Base-by-base conservation (phyloP, 352 stramenopile genomes). In the Plasmopara muralis region DNA sequence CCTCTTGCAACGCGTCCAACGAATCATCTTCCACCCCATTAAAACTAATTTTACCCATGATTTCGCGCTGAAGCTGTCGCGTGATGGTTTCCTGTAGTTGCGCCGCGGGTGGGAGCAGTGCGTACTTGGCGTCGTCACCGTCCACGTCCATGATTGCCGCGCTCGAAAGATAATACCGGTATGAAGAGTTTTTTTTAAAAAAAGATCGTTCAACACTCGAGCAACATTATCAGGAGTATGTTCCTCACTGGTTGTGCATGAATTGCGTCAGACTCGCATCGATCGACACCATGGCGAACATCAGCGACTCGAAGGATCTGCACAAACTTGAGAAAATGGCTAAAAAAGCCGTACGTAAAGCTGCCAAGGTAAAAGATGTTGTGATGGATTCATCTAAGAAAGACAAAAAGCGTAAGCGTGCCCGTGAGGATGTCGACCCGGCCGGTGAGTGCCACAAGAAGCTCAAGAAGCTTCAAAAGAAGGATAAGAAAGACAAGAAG, bases 11-110 rank as follows among this genome's bases (percentile, higher is more conserved):
- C 31, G 38, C 46, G 35, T 48, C 16, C 31, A 15, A 30, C 13
- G 15, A 29, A 18, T 49, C 30, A 5, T 49, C 9, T n/a, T 53
- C 20, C n/a, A 33, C 1, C 7, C 20, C 16, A 15, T 51, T 3
- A 9, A 15, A 25, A 2, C 47, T 50, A 6, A 55, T 40, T 15
- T 74, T 61, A 40, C 64, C 62, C 45, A 87, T 56, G 29, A 89
- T 80, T 62, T 85, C 73, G 34, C 73, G 73, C 69, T 85, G 77
- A 39, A 85, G 60, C 55, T 79, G 68, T 43, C 66, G 74, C 7
- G 71, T 76, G 52, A 86, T 69, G 28, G 66, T 83, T 18, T 84
- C 77, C 33, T 59, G 45, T 13, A 57, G 61, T n/a, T 52, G 42
- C 14, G 43, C 25, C 16, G 43, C 50, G 48, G 74, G 64, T 43